phyloP scores from a whole-genome alignment of 1,284 basidiomycete species.

The Leccinum subrobustum region DNA sequence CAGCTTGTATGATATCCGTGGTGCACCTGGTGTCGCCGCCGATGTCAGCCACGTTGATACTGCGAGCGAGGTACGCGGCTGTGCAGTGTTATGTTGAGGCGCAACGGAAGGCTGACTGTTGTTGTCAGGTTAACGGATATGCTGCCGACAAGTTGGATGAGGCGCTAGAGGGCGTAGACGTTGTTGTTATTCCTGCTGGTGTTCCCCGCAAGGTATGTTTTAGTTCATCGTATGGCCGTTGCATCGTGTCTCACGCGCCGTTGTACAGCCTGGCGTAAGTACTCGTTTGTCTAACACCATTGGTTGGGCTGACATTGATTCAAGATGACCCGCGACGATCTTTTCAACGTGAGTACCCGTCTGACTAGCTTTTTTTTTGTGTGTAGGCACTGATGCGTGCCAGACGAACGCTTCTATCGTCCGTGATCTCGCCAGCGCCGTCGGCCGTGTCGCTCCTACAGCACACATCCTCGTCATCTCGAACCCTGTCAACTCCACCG shows the following conservation, averaged over 20 bases:
- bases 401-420: conserved; percentile 95
- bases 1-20: conserved; percentile 89
- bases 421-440: conserved; percentile 89
- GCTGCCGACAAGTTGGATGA: conserved; percentile 82
- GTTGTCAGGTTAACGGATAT: conserved; percentile 71
- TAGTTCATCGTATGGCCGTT: conserved; percentile 3
- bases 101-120: conserved; percentile 6
- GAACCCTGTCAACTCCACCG: conserved; percentile 94
- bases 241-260: conserved; percentile 27
- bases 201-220: conserved; percentile 84
- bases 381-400: neutral
- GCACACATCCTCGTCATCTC: conserved; percentile 96
- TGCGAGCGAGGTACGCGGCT: conserved; percentile 65
- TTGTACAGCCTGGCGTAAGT: conserved; percentile 67
- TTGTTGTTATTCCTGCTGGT: conserved; percentile 98
- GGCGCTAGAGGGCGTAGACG: conserved; percentile 82
- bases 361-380: neutral
- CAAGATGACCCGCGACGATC: conserved; percentile 96
- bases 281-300: conserved; percentile 18
- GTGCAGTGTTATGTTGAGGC: neutral
- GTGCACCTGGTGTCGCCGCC: conserved; percentile 89
- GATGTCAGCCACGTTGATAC: conserved; percentile 95
- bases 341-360: conserved; percentile 83
- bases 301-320: conserved; percentile 27
- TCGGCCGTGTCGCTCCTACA: conserved; percentile 85